These are phyloP conservation scores for Centella asiatica DNA, from an alignment of 129 eudicot genomes.

Conservation along the genomic window DNA sequence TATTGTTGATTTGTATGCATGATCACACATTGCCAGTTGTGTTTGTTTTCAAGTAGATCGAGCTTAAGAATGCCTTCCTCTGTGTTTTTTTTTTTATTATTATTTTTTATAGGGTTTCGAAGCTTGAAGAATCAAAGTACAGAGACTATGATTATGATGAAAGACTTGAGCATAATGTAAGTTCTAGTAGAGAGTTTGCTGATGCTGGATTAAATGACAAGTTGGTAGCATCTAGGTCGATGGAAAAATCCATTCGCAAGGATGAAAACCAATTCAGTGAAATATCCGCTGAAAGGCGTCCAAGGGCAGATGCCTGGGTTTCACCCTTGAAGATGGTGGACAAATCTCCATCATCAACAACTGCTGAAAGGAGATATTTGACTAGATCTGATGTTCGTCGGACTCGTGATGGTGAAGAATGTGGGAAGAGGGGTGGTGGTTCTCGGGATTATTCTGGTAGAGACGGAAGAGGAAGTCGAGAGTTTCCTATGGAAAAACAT, in stretches of 20 bases:
- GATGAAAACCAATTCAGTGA: constrained; percentile 43
- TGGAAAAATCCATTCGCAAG: constrained; percentile 39
- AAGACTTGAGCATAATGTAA: constrained; percentile 36
- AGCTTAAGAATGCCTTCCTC: not conserved
- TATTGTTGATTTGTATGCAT: too few relatives aligned
- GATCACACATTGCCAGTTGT: too few relatives aligned
- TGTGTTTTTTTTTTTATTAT: too few relatives aligned
- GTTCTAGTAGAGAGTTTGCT: constrained; percentile 49
- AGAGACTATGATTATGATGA: constrained; percentile 57
- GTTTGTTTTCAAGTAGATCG: too few relatives aligned
- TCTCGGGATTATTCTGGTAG: constrained; percentile 41
- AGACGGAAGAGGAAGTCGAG: constrained; percentile 60
- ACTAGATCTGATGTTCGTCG: constrained; percentile 50
- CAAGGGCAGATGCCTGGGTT: constrained; percentile 35
- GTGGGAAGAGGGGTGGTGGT: constrained; percentile 60
- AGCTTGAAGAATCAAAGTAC: constrained; percentile 67
- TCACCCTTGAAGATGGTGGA: constrained; percentile 46
- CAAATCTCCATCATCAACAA: constrained; percentile 67
- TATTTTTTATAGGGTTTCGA: constrained; percentile 32
- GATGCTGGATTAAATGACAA: constrained; percentile 41
- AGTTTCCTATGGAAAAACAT: constrained; percentile 30
- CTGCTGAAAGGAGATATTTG: constrained; percentile 49
- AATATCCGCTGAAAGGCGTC: constrained; percentile 43
- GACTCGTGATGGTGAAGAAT: constrained; percentile 58
- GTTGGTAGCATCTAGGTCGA: constrained; percentile 30